Conservation (phyloP, 1,139 yeast genomes). For the Scheffersomyces illinoinensis region DNA sequence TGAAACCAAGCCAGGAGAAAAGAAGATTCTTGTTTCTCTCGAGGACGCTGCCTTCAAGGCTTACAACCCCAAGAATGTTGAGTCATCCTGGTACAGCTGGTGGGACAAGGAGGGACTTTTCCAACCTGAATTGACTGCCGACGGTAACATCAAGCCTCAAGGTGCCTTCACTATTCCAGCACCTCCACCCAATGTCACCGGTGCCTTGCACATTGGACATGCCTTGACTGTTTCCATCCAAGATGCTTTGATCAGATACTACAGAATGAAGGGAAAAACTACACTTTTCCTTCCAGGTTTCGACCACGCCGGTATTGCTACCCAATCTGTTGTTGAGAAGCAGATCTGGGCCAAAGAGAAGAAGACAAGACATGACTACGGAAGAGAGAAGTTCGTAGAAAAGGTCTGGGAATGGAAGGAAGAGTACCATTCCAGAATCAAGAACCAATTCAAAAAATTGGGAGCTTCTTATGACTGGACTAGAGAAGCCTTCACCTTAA, state of each 20-base stretch:
- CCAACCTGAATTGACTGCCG: conserved; percentile 77
- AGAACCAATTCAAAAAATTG: conserved; percentile 76
- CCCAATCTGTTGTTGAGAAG: conserved; percentile 98
- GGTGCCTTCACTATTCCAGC: conserved; percentile 92
- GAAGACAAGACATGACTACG: conserved; percentile 91
- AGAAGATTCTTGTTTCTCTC: conserved; percentile 78
- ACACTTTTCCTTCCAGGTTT: conserved; percentile 94
- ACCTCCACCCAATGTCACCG: conserved; percentile 99
- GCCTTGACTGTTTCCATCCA: conserved; percentile 95
- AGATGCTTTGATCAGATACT: conserved; percentile 87
- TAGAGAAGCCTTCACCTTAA: conserved; percentile 90
- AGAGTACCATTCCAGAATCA: conserved; percentile 83
- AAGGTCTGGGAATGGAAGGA: conserved; percentile 99
- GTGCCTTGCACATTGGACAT: conserved; percentile 98
- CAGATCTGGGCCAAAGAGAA: conserved; percentile 87
- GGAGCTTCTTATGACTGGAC: conserved; percentile 98
- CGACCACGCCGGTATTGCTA: conserved; percentile 99
- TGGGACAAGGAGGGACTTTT: conserved; percentile 90
- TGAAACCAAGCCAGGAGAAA: conserved; percentile 82
- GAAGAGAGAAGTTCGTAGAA: conserved; percentile 84
- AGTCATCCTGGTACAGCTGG: conserved; percentile 98
- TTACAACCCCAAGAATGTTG: conserved; percentile 89
- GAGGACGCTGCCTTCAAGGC: conserved; percentile 95
- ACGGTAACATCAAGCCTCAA: conserved; percentile 76
- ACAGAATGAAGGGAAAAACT: conserved; percentile 97